A percentile compares a stretch with the other conserved stretches of the same genome.
Conservation (phyloP, 306 rosid species). For the Boehmeria nivea region DNA sequence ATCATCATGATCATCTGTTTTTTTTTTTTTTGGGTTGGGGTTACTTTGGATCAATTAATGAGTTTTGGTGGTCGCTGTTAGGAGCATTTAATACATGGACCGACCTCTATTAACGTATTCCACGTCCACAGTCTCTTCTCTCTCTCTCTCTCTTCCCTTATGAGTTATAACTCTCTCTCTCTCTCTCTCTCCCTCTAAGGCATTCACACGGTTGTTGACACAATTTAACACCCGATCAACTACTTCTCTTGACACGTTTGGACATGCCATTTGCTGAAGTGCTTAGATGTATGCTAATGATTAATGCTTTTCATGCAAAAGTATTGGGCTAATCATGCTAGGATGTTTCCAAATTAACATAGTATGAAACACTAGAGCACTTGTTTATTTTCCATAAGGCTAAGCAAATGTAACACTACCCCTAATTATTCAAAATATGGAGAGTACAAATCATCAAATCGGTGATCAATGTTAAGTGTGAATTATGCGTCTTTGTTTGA, state of each 20-base stretch:
- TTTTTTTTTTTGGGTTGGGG: neutral
- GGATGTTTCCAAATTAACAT: no score
- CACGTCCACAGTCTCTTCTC: neutral
- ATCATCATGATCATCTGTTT: neutral
- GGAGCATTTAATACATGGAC: constrained; percentile 47
- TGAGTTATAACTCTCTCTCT: no score
- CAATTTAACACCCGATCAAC: constrained; percentile 8
- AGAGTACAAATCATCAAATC: no score
- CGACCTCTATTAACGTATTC: constrained; percentile 31
- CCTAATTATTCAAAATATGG: no score
- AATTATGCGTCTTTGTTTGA: no score
- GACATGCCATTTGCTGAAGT: neutral
- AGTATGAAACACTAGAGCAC: no score
- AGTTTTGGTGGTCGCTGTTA: constrained; percentile 50
- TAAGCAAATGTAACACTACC: no score
- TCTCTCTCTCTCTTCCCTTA: constrained; percentile 2
- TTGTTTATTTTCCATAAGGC: no score
- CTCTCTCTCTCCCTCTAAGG: neutral
- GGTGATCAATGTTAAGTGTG: no score
- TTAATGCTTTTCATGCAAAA: constrained; percentile 1
- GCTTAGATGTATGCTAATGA: neutral
- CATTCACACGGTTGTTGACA: neutral
- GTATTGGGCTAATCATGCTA: neutral
- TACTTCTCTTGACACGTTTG: neutral
- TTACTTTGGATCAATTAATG: constrained; percentile 39